Percentiles rank a stretch among this genome's conserved stretches.
These are phyloP conservation scores for Aegilops speltoides DNA, from an alignment of 176 grass and related monocot genomes.

Conservation along the genomic window DNA sequence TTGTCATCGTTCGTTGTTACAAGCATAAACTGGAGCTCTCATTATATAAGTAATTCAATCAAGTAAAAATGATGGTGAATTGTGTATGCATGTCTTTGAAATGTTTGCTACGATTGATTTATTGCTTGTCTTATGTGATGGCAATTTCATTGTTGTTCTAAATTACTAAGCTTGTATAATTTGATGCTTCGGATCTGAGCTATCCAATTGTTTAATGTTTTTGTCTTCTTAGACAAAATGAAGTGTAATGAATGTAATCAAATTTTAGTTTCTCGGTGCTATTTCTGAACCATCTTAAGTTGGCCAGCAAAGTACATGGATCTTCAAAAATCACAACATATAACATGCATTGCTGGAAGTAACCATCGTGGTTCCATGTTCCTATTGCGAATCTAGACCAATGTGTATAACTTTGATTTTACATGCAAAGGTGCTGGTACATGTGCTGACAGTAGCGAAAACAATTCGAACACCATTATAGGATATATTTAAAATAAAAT, in stretches of 20 bases:
- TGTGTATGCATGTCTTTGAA: slow-evolving; percentile 13
- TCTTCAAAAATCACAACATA: neutral
- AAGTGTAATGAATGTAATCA: slow-evolving; percentile 8
- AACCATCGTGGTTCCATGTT: slow-evolving; percentile 22
- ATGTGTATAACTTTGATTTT: slow-evolving; percentile 10
- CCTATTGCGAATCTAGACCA: neutral
- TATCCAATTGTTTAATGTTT: neutral
- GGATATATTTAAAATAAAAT: slow-evolving; percentile 5
- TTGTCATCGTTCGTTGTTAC: slow-evolving; percentile 40
- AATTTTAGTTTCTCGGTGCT: slow-evolving; percentile 20
- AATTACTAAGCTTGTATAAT: slow-evolving; percentile 8
- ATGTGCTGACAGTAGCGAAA: slow-evolving; percentile 35
- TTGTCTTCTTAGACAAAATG: slow-evolving; percentile 13
- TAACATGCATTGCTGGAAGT: slow-evolving; percentile 6
- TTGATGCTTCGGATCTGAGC: slow-evolving; percentile 7
- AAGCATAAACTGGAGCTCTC: slow-evolving; percentile 27
- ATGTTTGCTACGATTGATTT: neutral
- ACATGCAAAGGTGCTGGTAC: slow-evolving; percentile 28
- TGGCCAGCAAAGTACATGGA: neutral
- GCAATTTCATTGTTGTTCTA: neutral
- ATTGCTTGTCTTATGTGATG: neutral
- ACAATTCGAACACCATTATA: neutral
- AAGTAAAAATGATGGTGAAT: slow-evolving; percentile 9
- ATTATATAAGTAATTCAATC: neutral
- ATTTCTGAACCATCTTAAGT: slow-evolving; percentile 14